A percentile compares a stretch with the other conserved stretches of the same genome.
These are phyloP conservation scores for Phytophthora fragariae DNA, from an alignment of 352 stramenopile genomes.

Conservation along the genomic window DNA sequence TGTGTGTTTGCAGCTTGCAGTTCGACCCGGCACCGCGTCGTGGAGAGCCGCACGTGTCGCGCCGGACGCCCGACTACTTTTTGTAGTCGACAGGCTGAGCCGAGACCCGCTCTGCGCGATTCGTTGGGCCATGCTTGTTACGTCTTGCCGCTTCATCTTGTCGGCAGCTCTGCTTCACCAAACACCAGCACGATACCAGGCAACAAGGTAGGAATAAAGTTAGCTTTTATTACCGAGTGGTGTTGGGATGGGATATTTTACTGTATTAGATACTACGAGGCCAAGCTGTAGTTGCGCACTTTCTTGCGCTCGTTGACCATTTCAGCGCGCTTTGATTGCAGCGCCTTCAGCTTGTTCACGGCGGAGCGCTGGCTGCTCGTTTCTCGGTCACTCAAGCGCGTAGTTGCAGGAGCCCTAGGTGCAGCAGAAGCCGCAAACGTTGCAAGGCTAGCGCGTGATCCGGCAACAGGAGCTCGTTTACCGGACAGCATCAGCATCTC, in stretches of 20 bases:
- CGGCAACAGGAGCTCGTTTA: conserved; percentile 46
- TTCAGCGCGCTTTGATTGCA: conserved; percentile 76
- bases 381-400: conserved; percentile 59
- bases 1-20: conserved; percentile 78
- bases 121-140: conserved; percentile 23
- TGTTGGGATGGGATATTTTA: background rate
- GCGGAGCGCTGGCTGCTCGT: conserved; percentile 66
- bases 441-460: conserved; percentile 42
- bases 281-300: conserved; percentile 83
- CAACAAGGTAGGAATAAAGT: conserved; percentile 49
- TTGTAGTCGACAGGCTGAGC: conserved; percentile 68
- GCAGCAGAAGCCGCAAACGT: conserved; percentile 34
- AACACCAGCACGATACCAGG: conserved; percentile 26
- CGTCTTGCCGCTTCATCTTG: conserved; percentile 33
- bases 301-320: conserved; percentile 83
- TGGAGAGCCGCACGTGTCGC: conserved; percentile 94
- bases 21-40: conserved; percentile 95
- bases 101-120: conserved; percentile 9
- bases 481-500: conserved; percentile 77
- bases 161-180: conserved; percentile 22
- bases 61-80: conserved; percentile 96
- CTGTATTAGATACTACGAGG: conserved; percentile 24
- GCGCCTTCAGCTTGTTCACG: conserved; percentile 74
- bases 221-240: conserved; percentile 29
- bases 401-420: background rate